Evolutionary conservation across 2,329 filamentous ascomycete species (phyloP).

Genomic region (Talaromyces sp.): DNA sequence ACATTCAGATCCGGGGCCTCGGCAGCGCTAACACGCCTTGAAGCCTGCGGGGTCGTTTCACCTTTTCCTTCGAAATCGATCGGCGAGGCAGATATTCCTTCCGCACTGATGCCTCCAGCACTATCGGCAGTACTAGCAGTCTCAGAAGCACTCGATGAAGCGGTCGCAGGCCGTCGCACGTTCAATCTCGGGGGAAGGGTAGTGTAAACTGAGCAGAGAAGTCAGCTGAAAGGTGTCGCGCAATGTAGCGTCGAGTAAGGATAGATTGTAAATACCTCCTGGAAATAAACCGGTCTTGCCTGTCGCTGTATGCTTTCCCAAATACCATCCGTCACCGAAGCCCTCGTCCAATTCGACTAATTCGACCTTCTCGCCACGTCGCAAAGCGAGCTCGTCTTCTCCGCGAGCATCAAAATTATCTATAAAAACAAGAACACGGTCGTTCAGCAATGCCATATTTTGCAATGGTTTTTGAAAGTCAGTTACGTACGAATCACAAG

Average conservation of each 20-base stretch:
- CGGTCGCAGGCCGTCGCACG: constrained; percentile 25
- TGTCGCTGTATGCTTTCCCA: constrained; percentile 50
- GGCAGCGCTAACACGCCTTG: constrained; percentile 38
- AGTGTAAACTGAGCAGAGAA: constrained; percentile 28
- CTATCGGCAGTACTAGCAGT: constrained; percentile 12
- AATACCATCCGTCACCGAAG: constrained; percentile 66
- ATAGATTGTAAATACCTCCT: constrained; percentile 38
- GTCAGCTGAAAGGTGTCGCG: constrained; percentile 15
- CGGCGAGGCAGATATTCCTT: constrained; percentile 13
- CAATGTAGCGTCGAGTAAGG: neutral
- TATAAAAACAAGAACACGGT: constrained; percentile 37
- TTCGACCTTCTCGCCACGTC: constrained; percentile 68
- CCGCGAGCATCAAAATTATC: constrained; percentile 92
- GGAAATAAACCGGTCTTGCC: constrained; percentile 50
- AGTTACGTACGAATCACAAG: constrained; percentile 47
- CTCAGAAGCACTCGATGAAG: constrained; percentile 21
- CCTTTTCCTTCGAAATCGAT: constrained; percentile 26
- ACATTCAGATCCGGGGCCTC: constrained; percentile 29
- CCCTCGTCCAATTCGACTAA: constrained; percentile 65
- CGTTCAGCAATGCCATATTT: neutral
- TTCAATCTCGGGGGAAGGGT: constrained; percentile 28
- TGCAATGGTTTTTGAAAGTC: neutral
- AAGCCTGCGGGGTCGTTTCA: constrained; percentile 43
- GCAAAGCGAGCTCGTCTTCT: constrained; percentile 85
- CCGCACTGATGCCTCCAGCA: constrained; percentile 1